Evolutionary conservation across 441 rosid genomes (phyloP), one percentile per base, ranked within the genome.

Genomic region (Eruca vesicaria): DNA sequence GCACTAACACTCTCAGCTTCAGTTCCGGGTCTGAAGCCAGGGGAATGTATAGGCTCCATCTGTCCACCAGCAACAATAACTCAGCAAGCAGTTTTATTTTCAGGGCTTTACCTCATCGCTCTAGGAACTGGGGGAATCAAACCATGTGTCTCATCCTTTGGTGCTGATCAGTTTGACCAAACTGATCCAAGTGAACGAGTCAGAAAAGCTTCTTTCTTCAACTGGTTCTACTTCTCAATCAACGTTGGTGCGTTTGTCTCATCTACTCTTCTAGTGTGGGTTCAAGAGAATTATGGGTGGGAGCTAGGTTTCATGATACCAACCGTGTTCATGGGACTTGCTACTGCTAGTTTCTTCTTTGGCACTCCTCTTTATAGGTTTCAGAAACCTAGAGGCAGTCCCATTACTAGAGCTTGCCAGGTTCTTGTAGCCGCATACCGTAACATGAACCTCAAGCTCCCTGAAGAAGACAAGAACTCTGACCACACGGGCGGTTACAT

Each of bases 141-240:
- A 56, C 85, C 88, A 19, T 76, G 81, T 12, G 71, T 85, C 18
- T 86, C 86, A 18, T 69, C 85, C n/a, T 82, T 85, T 58, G 86
- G 88, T 19, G 83, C 83, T 33, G 88, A 85, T 78, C 86, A 85
- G 43, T 83, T 85, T 43, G 88, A 85, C 9, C 82, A 81, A 6
- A 83, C 82, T 2, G 82, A 85, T 50, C 53, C 78, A 2, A 45
- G 48, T 2, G 86, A 83, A 71, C 74, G 63, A 29, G 67, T 45
- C 16, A 79, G 72, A 6, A 83, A 83, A 71, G 41, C 71, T 35
- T 69, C 85, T n/a, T 81, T 83, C 66, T 83, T 69, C 23, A 76
- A 86, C 68, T 85, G 82, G 55, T 85, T 83, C 41, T 83, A 81
- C 21, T 81, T 83, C 36, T 84, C 86, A 0, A 32, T 83, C 26